Evolutionary conservation across 441 rosid genomes (phyloP).

Genomic region (Omphalea diandra): DNA sequence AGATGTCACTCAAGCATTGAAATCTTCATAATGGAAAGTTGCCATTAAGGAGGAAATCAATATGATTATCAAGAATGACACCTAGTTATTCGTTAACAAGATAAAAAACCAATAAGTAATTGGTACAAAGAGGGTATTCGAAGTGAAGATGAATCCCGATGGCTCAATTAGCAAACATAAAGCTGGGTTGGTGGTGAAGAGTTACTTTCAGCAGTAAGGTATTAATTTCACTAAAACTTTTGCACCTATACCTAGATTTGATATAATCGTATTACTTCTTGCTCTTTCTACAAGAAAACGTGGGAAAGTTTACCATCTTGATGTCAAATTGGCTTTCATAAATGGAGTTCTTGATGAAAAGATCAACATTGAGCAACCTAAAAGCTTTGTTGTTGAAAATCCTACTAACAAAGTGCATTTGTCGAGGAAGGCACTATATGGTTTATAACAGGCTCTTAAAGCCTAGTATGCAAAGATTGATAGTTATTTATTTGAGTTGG

Average conservation of each 20-base stretch:
- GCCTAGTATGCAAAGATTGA: background rate
- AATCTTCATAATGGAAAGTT: background rate
- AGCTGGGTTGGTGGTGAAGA: too few species aligned
- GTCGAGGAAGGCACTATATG: background rate
- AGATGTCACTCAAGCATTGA: background rate
- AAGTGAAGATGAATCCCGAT: too few species aligned
- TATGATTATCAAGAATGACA: background rate
- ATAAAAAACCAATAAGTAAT: too few species aligned
- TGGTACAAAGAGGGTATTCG: too few species aligned
- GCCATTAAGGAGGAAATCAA: background rate
- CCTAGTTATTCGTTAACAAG: background rate
- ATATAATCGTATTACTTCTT: too few species aligned
- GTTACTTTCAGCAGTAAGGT: too few species aligned
- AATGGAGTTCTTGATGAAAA: background rate
- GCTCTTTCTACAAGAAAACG: too few species aligned
- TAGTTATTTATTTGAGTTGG: background rate
- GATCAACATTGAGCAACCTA: background rate
- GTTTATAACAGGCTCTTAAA: background rate
- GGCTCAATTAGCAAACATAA: too few species aligned
- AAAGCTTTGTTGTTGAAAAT: background rate
- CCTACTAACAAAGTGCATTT: background rate
- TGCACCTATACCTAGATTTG: too few species aligned
- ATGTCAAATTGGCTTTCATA: too few species aligned
- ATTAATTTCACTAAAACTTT: too few species aligned
- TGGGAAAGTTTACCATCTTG: too few species aligned